Conservation (phyloP, 2,329 filamentous ascomycete species). For the Thelonectria rubi region DNA sequence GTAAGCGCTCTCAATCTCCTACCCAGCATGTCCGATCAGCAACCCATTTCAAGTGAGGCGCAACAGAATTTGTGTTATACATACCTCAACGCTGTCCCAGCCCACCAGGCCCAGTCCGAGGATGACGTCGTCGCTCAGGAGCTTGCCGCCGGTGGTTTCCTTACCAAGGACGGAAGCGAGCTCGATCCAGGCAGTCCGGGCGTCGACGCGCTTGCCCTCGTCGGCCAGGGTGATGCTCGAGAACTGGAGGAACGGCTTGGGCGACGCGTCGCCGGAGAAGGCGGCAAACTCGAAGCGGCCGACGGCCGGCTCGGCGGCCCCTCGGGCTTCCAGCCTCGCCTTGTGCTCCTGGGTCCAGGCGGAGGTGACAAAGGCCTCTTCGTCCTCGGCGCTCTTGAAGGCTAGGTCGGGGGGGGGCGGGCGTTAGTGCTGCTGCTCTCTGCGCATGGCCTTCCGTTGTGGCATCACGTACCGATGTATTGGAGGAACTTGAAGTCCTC, state of each 20-base stretch:
- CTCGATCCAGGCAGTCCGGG: constrained; percentile 14
- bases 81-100: constrained; percentile 27
- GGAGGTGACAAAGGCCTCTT: constrained; percentile 13
- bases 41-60: not conserved
- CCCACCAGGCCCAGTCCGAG: constrained; percentile 20
- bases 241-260: constrained; percentile 20
- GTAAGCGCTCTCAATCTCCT: constrained; percentile 20
- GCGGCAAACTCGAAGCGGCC: constrained; percentile 21
- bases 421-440: not conserved
- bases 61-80: not conserved
- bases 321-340: not conserved
- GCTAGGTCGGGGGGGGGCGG: constrained; percentile 3
- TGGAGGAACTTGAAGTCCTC: constrained; percentile 26
- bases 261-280: constrained; percentile 4
- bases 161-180: constrained; percentile 15
- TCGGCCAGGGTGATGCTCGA: constrained; percentile 17
- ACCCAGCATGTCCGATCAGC: not conserved
- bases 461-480: constrained; percentile 6
- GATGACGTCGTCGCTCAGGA: constrained; percentile 14
- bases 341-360: constrained; percentile 19
- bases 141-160: constrained; percentile 18
- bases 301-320: not conserved
- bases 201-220: constrained; percentile 2
- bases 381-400: constrained; percentile 19
- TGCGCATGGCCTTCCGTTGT: not conserved